These are phyloP conservation scores for Inga laurina DNA, from an alignment of 306 rosid genomes.

Conservation along the genomic window DNA sequence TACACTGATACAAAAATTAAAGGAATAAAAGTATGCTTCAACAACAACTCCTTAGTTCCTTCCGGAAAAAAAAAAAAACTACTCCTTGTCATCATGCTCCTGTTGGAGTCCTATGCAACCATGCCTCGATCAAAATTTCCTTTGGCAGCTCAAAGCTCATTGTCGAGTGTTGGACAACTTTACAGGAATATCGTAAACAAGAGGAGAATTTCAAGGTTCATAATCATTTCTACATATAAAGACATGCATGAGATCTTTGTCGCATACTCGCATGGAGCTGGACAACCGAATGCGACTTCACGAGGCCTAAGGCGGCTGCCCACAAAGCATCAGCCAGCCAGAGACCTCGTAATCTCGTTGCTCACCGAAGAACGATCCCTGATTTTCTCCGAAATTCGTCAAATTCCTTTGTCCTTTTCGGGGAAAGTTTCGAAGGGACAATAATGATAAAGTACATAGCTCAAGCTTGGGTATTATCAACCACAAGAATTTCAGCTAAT, in stretches of 20 bases:
- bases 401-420: constrained; percentile 15
- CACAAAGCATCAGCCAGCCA: background rate
- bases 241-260: background rate
- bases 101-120: no score
- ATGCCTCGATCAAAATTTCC: background rate
- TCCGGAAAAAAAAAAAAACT: no score
- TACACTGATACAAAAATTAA: no score
- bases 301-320: constrained; percentile 5
- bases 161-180: background rate
- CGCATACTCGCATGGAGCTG: background rate
- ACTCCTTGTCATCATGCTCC: no score
- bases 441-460: background rate
- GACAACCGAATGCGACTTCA: background rate
- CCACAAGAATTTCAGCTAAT: constrained; percentile 6
- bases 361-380: constrained; percentile 20
- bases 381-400: constrained; percentile 19
- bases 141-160: background rate
- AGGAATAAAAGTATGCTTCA: no score
- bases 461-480: constrained; percentile 23
- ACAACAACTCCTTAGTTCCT: no score
- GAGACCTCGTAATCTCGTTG: constrained; percentile 24
- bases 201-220: background rate
- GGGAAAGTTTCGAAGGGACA: constrained; percentile 1
- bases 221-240: background rate
- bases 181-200: background rate